Conservation (phyloP, 1,139 yeast species). For the Kluyveromyces sp. region DNA sequence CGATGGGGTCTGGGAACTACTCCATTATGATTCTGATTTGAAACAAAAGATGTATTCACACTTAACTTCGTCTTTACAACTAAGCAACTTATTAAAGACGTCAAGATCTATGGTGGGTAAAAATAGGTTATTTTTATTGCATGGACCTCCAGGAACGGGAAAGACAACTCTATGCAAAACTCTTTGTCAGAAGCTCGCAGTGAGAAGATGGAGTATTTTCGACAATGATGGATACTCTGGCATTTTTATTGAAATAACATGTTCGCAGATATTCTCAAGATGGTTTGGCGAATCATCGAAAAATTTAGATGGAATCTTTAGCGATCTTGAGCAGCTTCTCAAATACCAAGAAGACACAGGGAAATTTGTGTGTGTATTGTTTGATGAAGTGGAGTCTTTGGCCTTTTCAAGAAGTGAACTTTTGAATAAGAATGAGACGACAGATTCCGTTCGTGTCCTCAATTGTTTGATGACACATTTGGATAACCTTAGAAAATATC, state of each 20-base stretch:
- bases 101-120: constrained; percentile 10
- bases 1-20: constrained; percentile 29
- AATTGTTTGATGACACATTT: constrained; percentile 34
- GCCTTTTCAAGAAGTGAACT: constrained; percentile 32
- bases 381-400: constrained; percentile 37
- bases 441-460: constrained; percentile 35
- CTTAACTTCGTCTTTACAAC: constrained; percentile 25
- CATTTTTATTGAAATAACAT: constrained; percentile 31
- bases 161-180: constrained; percentile 44
- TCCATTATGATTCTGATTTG: constrained; percentile 24
- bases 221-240: constrained; percentile 11
- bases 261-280: constrained; percentile 34
- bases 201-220: constrained; percentile 13
- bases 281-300: constrained; percentile 38
- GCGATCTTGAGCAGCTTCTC: constrained; percentile 25
- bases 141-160: constrained; percentile 49
- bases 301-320: constrained; percentile 31
- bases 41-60: constrained; percentile 27
- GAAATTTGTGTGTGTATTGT: constrained; percentile 27
- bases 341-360: constrained; percentile 11
- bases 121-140: constrained; percentile 30
- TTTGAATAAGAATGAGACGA: constrained; percentile 32
- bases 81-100: constrained; percentile 7
- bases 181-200: constrained; percentile 31
- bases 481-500: constrained; percentile 29